Evolutionary conservation across 768 basidiomycete genomes (phyloP), one percentile per base, ranked within the genome.

Genomic region (Myochromella boudieri): DNA sequence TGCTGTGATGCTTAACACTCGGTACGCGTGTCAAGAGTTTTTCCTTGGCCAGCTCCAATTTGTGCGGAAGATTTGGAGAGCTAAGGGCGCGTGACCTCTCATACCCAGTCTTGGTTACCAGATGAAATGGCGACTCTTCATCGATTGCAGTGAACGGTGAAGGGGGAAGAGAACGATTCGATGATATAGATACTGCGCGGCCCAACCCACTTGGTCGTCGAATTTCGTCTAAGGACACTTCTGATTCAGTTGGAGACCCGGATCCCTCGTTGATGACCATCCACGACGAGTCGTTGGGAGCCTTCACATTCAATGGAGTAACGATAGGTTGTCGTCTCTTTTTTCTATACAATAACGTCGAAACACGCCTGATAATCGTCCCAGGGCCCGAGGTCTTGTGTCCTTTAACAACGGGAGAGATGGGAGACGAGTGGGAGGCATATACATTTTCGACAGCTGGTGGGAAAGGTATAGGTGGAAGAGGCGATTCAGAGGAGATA

Each of bases 141-240:
- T 51, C 44, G 22, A 50, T 49, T 10, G 47, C 39, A 11, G 56
- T 55, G 40, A 64, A 64, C 1, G 71, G 65, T 11, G 71, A 68
- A 6, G 65, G 66, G 2, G 70, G 71, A 10, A 70, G 47, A 7
- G 71, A 69, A 7, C 58, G 60, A 26, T 66, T 61, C 4, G 70
- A 72, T 0, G 57, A 59, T 14, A 71, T 54, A 2, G 73, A 70
- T 0, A 60, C 64, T 6, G 69, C 60, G 25, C 70, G 65, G 18
- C 75, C 75, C 10, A 76, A 57, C 4, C 73, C 75, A 54, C 75
- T 76, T 6, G 75, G 75, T 34, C 70, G 54, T 21, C 75, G 70
- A 42, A 76, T 76, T 25, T 76, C 73, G 37, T 72, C 71, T 6
- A 56, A 42, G 7, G 57, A 56, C 14, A 47, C 48, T 1, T 58